Evolutionary conservation across 805 yeast genomes (phyloP), one percentile per base, ranked within the genome.

Genomic region (Metschnikowia bowlesiae): DNA sequence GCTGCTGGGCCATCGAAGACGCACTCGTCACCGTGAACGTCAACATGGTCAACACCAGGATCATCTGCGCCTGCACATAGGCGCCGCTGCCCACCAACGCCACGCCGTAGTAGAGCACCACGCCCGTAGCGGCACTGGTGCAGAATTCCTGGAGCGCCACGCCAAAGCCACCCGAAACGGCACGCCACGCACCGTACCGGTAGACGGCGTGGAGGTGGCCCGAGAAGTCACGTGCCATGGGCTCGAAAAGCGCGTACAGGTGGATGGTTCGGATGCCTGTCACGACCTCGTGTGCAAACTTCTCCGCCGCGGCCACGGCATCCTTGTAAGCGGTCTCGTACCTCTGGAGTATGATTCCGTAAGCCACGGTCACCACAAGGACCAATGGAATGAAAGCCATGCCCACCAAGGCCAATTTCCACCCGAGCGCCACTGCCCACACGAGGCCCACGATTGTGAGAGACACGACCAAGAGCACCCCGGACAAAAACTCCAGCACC

Each of bases 341-440:
- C 8, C 55, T 63, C 52, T 79, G 82, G 32, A 85, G 66, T 3
- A 81, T 46, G 0, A 62, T 52, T 6, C 87, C 81, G 63, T 82
- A 88, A 0, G 72, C 41, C 0, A 70, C 66, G 2, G 91, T 78
- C 1, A 82, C 60, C 0, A 79, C 28, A 0, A 80, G 58, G 46
- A 87, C 81, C 10, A 83, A 54, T 0, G 96, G 95, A 11, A 87
- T 75, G 64, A 90, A 73, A 0, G 96, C 77, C 9, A 91, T 59
- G 1, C 96, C 95, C 1, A 89, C 94, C 8, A 92, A 68, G 1
- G 97, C 80, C 39, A 94, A 69, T 59, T 85, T 87, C 98, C 98
- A 94, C 0, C 97, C 96, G 9, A 76, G 63, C 0, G 75, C 76
- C 1, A 89, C 53, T 0, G 97, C 83, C 97, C 97, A 94, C 6